A percentile compares a stretch with the other conserved stretches of the same genome.
These are phyloP conservation scores for Clohesyomyces aquaticus DNA, from an alignment of 495 filamentous ascomycete genomes.

Conservation along the genomic window DNA sequence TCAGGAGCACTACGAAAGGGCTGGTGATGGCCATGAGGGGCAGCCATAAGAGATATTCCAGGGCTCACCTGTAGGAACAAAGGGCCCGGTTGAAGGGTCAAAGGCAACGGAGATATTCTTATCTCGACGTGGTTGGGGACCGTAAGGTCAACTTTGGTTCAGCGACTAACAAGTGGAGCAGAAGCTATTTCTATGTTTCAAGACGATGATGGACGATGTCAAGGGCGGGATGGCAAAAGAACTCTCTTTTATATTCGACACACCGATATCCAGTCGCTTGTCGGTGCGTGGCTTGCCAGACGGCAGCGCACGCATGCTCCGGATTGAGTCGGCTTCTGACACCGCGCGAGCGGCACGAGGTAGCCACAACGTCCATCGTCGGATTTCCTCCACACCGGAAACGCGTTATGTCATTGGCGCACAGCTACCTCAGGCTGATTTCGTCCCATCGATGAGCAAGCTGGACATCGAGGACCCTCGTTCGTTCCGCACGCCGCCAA, in stretches of 20 bases:
- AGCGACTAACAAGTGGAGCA: conserved; percentile 15
- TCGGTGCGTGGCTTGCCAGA: conserved; percentile 25
- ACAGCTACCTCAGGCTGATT: conserved; percentile 20
- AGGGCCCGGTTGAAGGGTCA: too few relatives aligned
- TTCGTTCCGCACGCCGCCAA: background rate
- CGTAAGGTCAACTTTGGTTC: conserved; percentile 13
- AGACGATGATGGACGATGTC: conserved; percentile 11
- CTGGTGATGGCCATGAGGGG: background rate
- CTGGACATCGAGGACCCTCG: conserved; percentile 14
- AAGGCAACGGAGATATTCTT: background rate
- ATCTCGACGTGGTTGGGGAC: background rate
- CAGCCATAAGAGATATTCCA: conserved; percentile 10
- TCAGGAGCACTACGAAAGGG: background rate
- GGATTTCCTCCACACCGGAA: conserved; percentile 28
- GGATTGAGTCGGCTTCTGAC: conserved; percentile 35
- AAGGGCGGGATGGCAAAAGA: conserved; percentile 1
- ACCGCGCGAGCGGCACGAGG: conserved; percentile 24
- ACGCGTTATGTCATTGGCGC: conserved; percentile 25
- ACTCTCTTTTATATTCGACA: conserved; percentile 31
- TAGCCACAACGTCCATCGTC: conserved; percentile 29
- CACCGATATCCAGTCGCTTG: conserved; percentile 5
- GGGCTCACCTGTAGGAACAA: conserved; percentile 20
- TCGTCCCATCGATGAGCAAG: conserved; percentile 5
- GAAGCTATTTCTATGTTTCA: background rate
- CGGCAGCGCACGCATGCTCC: conserved; percentile 25